Conservation (phyloP, 805 yeast species). For the Diddensiella santjacobensis region DNA sequence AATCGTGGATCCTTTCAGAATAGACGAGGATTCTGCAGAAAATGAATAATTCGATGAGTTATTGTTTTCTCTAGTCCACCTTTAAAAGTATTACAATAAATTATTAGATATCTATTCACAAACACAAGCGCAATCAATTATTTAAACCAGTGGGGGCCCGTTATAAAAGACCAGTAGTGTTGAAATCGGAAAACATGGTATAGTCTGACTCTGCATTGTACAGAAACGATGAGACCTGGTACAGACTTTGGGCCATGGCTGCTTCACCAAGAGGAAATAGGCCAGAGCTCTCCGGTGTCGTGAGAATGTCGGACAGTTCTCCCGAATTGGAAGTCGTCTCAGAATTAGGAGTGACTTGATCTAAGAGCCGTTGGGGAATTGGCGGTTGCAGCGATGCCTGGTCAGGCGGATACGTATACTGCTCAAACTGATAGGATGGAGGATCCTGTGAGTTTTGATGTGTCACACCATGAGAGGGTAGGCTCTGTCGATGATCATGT, state of each 20-base stretch:
- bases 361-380: background rate
- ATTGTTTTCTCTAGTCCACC: too few species aligned
- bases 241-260: conserved; percentile 14
- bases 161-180: background rate
- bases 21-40: background rate
- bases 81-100: background rate
- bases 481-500: background rate
- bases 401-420: background rate
- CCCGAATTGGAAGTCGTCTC: background rate
- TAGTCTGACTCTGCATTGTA: conserved; percentile 13
- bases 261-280: conserved; percentile 9
- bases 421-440: background rate
- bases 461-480: background rate
- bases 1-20: conserved; percentile 8
- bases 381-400: conserved; percentile 1
- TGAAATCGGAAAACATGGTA: conserved; percentile 1
- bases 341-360: background rate
- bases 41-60: too few species aligned
- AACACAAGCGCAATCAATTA: background rate
- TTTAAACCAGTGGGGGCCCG: background rate
- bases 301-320: background rate
- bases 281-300: background rate
- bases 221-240: conserved; percentile 12
- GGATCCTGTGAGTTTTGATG: background rate
- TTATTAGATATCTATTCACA: background rate